Base-by-base conservation (phyloP, 2,329 filamentous ascomycete genomes). In the Beauveria medogensis region DNA sequence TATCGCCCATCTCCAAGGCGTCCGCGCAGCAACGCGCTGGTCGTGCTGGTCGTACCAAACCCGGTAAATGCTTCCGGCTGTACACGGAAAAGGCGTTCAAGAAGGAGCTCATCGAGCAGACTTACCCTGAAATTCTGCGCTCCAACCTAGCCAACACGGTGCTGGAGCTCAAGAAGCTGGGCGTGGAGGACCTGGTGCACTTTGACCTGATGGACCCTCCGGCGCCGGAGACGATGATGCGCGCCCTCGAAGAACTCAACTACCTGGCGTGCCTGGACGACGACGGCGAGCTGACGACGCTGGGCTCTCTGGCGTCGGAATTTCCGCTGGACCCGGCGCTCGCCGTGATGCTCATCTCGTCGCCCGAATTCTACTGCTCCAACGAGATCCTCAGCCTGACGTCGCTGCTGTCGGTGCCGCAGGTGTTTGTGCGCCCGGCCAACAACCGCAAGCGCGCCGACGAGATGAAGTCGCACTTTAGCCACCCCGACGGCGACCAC, bases 131-230 rank as follows among this genome's bases (percentile, higher is more conserved):
- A 73, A 92, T 99, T 71, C 82, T 99, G 57, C 87, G 92, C 28
- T 97, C 93, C 37, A 99, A 99, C 73, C 80, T 99, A 65, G 88
- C 94, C 63, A 96, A 92, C 68, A 99, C 94, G 0, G 94, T 99
- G 1, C 78, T 99, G 51, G 94, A 99, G 74, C 78, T 99, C 70
- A 97, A 97, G 82, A 97, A 99, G 78, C 87, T 99, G 44, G 94
- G 94, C 50, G 87, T 99, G 30, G 87, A 96, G 67, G 94, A 99
- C 74, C 80, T 99, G 55, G 94, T 99, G 12, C 94, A 99, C 76
- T 99, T 99, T 71, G 95, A 99, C 72, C 82, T 99, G 53, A 97
- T 99, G 93, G 94, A 99, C 69, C 94, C 94, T 26, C 94, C 94
- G 0, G 93, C 95, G 1, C 95, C 94, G 0, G 95, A 99, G 77